phyloP scores from a whole-genome alignment of 169 alveolate species.

The Plasmodium fragile region DNA sequence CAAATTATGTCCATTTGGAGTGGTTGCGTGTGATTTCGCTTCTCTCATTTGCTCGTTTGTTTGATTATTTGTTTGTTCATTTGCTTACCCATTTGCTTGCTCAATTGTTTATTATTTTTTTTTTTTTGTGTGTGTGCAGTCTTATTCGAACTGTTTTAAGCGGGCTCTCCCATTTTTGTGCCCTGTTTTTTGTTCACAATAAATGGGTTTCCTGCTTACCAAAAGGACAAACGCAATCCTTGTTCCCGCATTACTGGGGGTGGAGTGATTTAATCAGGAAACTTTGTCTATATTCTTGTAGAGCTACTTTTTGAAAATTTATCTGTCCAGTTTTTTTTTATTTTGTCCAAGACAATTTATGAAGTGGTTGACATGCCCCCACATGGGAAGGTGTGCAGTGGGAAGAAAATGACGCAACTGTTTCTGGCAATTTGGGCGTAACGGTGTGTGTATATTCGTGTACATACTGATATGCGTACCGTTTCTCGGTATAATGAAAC shows the following conservation, averaged over 20 bases:
- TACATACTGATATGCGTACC: neutral
- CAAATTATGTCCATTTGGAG: neutral
- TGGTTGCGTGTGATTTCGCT: neutral
- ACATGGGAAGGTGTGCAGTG: neutral
- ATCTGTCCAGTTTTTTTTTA: constrained; percentile 10
- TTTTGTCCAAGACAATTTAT: neutral
- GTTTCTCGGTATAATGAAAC: neutral
- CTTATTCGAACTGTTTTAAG: neutral
- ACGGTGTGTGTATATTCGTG: neutral
- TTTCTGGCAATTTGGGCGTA: neutral
- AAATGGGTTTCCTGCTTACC: neutral
- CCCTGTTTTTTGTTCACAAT: neutral
- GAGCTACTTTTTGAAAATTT: neutral
- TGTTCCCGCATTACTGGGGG: neutral
- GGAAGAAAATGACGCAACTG: neutral
- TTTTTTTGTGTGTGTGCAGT: neutral
- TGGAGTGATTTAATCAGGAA: constrained; percentile 32
- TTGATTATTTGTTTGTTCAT: neutral
- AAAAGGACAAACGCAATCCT: neutral
- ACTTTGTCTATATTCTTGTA: constrained; percentile 15
- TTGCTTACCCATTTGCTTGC: neutral
- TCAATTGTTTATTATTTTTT: neutral
- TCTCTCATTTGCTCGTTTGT: neutral
- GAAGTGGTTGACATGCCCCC: neutral
- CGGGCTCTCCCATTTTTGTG: neutral